phyloP scores from a whole-genome alignment of 2,329 filamentous ascomycete species.

The Ophiocordyceps camponoti-rufipedis region DNA sequence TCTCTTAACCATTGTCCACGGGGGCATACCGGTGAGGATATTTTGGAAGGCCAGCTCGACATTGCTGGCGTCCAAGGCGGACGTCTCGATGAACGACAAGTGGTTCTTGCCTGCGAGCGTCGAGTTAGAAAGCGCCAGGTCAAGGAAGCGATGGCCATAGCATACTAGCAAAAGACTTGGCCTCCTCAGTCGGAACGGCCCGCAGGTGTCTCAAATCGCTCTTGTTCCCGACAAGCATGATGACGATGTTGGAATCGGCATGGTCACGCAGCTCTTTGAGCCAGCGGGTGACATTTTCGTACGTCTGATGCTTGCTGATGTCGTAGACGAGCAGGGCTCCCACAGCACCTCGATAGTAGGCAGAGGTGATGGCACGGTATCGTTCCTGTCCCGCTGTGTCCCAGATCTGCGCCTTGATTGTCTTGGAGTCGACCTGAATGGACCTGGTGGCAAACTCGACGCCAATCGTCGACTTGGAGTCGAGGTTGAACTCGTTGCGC shows the following conservation, averaged over 20 bases:
- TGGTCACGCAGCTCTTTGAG: slow-evolving; percentile 96
- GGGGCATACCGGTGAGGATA: slow-evolving; percentile 74
- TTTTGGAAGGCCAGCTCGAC: slow-evolving; percentile 99
- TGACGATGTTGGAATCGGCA: slow-evolving; percentile 96
- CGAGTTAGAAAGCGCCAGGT: slow-evolving; percentile 3
- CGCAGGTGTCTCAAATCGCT: slow-evolving; percentile 98
- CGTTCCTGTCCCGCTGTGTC: slow-evolving; percentile 97
- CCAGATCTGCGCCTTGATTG: slow-evolving; percentile 99
- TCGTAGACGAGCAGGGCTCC: slow-evolving; percentile 97
- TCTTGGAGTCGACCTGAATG: slow-evolving; percentile 98
- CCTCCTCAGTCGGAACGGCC: slow-evolving; percentile 93
- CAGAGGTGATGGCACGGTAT: slow-evolving; percentile 97
- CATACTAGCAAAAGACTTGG: slow-evolving; percentile 89
- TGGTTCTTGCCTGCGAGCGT: slow-evolving; percentile 68
- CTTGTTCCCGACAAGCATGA: slow-evolving; percentile 99
- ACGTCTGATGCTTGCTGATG: slow-evolving; percentile 98
- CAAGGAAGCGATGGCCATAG: background rate
- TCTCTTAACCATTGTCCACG: background rate
- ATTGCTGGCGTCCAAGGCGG: slow-evolving; percentile 94
- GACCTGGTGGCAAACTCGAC: slow-evolving; percentile 98
- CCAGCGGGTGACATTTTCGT: slow-evolving; percentile 98
- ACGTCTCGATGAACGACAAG: slow-evolving; percentile 97
- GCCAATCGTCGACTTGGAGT: slow-evolving; percentile 98
- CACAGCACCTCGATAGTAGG: slow-evolving; percentile 95
- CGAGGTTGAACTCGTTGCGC: slow-evolving; percentile 98